Evolutionary conservation across 352 stramenopile genomes (phyloP), one percentile per base, ranked within the genome.

Genomic region (Globisporangium middletonii): DNA sequence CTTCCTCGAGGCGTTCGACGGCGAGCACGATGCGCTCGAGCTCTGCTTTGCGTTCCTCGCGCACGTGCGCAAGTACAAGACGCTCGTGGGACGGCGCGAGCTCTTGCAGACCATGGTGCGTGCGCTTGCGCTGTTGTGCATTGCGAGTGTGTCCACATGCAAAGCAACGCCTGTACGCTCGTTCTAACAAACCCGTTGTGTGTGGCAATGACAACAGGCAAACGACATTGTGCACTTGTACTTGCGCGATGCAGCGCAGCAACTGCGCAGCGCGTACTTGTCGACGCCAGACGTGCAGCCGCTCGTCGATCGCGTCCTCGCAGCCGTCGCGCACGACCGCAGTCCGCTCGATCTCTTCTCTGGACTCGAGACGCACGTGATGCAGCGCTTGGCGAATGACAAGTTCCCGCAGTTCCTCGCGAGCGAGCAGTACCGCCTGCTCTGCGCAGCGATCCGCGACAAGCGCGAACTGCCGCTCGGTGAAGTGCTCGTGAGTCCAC

Each of bases 261-360:
- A 56, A 42, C 62, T 62, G 35, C 72, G 42, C 11, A 48, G 60
- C 42, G 67, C 69, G 44, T 62, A 67, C 18, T 37, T 63, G 28
- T 47, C 23, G 19, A 57, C 65, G 11, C 28, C 59, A 2, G 19
- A 61, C n/a, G 33, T 72, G 13, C 53, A 61, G 48, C 46, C 49
- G 27, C 63, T 89, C 45, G 47, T 73, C 0, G 50, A 44, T 13
- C 69, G 72, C 23, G 59, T 89, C 9, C 13, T 73, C 3, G 57
- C 43, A 4, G 64, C 65, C 1, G 70, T 85, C 8, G 50, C 61
- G 27, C 50, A 52, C 4, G 61, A 64, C 2, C 62, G 65, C 28
- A 75, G 71, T 48, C 70, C 77, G 13, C 49, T 83, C 19, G 74
- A 86, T 27, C 71, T 92, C n/a, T 88, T 88, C 57, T 65, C 64